Conservation (phyloP, 2,329 filamentous ascomycete genomes). For the Arthroderma uncinatum region DNA sequence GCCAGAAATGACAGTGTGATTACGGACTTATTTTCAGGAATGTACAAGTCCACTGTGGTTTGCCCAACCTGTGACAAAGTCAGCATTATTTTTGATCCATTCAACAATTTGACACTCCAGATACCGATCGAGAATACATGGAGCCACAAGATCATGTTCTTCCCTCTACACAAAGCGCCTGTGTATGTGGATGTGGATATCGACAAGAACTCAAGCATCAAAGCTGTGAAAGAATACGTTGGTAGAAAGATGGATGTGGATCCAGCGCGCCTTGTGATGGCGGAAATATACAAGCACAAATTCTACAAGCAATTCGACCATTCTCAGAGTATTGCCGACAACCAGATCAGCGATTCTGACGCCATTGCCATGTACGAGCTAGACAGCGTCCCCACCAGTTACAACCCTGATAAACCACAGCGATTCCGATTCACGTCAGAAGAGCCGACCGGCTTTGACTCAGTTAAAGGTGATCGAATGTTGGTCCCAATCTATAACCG, state of each 20-base stretch:
- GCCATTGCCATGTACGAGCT: slow-evolving; percentile 66
- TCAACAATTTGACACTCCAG: slow-evolving; percentile 85
- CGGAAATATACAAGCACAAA: slow-evolving; percentile 69
- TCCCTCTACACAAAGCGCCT: slow-evolving; percentile 61
- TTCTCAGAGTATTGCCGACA: slow-evolving; percentile 54
- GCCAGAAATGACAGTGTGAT: slow-evolving; percentile 89
- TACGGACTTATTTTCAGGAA: slow-evolving; percentile 88
- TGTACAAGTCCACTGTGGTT: slow-evolving; percentile 95
- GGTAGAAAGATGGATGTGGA: slow-evolving; percentile 41
- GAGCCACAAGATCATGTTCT: slow-evolving; percentile 62
- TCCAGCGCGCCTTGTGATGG: slow-evolving; percentile 58
- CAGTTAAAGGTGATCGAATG: slow-evolving; percentile 36
- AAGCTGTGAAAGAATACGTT: slow-evolving; percentile 39
- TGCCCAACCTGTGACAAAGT: slow-evolving; percentile 88
- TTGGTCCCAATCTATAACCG: slow-evolving; percentile 41
- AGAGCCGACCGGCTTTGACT: slow-evolving; percentile 23
- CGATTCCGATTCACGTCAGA: slow-evolving; percentile 18
- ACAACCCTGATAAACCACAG: slow-evolving; percentile 46
- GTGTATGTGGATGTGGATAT: slow-evolving; percentile 66
- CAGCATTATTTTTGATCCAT: slow-evolving; percentile 97
- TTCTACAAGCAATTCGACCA: slow-evolving; percentile 85
- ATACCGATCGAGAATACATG: slow-evolving; percentile 78
- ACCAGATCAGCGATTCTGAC: slow-evolving; percentile 50
- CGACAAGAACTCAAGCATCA: slow-evolving; percentile 54
- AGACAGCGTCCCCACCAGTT: slow-evolving; percentile 68